Evolutionary conservation across 1,284 basidiomycete species (phyloP).

Genomic region (Melampsora medusae): DNA sequence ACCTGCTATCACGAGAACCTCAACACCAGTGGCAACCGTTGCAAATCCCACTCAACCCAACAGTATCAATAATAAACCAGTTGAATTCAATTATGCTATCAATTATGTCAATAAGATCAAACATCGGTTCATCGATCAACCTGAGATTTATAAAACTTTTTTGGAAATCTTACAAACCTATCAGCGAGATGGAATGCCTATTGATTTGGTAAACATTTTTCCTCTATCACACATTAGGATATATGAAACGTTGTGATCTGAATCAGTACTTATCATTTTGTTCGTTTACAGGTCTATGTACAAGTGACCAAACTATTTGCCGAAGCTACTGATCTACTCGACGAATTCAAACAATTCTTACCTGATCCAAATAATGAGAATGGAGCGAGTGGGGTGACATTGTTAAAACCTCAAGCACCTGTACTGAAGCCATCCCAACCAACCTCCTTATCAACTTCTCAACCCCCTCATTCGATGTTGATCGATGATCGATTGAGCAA

Average conservation of each 20-base stretch:
- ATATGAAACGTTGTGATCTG: no score
- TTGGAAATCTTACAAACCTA: constrained; percentile 44
- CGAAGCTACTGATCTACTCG: constrained; percentile 30
- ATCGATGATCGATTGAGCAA: constrained; percentile 4
- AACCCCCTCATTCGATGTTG: constrained; percentile 12
- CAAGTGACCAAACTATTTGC: constrained; percentile 40
- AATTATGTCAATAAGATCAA: constrained; percentile 45
- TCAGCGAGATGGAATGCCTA: constrained; percentile 41
- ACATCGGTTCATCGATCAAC: constrained; percentile 42
- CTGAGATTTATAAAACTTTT: constrained; percentile 45
- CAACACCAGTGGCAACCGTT: background rate
- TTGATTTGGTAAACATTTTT: constrained; percentile 26
- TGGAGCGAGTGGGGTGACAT: background rate
- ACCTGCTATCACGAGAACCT: constrained; percentile 2
- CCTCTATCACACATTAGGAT: no score
- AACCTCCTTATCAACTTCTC: constrained; percentile 5
- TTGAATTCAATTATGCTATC: constrained; percentile 45
- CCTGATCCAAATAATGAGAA: constrained; percentile 31
- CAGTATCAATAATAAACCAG: constrained; percentile 31
- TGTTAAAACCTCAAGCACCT: constrained; percentile 16
- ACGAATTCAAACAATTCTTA: constrained; percentile 45
- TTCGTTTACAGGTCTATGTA: constrained; percentile 29
- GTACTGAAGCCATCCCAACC: constrained; percentile 17
- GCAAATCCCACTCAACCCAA: constrained; percentile 12
- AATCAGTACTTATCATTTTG: background rate